These are phyloP conservation scores for Phytophthora hibernalis DNA, from an alignment of 352 stramenopile species.

Conservation along the genomic window DNA sequence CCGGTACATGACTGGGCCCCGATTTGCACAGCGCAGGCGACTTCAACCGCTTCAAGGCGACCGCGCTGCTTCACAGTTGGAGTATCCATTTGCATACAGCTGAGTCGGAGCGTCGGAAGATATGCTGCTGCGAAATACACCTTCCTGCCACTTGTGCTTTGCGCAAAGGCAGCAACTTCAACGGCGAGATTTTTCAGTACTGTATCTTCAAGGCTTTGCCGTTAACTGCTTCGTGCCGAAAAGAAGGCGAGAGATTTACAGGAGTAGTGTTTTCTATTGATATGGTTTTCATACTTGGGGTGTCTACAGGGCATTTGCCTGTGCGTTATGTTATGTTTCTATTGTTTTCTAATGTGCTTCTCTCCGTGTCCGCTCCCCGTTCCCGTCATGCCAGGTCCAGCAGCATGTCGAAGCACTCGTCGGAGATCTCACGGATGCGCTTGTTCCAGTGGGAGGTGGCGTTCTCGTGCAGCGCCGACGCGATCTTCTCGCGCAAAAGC, in stretches of 20 bases:
- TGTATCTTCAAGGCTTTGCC: slow-evolving; percentile 30
- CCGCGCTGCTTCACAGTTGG: no score
- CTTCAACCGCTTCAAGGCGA: background rate
- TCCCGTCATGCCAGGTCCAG: slow-evolving; percentile 69
- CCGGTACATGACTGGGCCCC: background rate
- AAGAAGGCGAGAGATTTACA: slow-evolving; percentile 21
- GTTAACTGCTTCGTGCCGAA: background rate
- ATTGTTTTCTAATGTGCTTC: slow-evolving; percentile 34
- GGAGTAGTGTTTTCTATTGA: slow-evolving; percentile 36
- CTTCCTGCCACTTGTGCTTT: no score
- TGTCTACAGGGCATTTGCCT: slow-evolving; percentile 31
- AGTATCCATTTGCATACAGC: no score
- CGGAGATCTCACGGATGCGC: slow-evolving; percentile 77
- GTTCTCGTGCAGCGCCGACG: slow-evolving; percentile 72
- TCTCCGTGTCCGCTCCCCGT: background rate
- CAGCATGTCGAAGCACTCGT: slow-evolving; percentile 85
- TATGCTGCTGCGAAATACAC: no score
- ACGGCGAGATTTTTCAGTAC: slow-evolving; percentile 3
- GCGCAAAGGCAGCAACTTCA: background rate
- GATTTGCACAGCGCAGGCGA: background rate
- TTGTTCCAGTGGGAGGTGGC: slow-evolving; percentile 76
- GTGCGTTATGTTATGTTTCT: slow-evolving; percentile 40
- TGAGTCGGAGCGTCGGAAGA: background rate
- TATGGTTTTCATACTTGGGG: slow-evolving; percentile 29
- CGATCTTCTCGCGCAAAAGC: slow-evolving; percentile 61